Evolutionary conservation across 1,139 yeast species (phyloP), one percentile per base, ranked within the genome.

Genomic region (Taphrina communis): DNA sequence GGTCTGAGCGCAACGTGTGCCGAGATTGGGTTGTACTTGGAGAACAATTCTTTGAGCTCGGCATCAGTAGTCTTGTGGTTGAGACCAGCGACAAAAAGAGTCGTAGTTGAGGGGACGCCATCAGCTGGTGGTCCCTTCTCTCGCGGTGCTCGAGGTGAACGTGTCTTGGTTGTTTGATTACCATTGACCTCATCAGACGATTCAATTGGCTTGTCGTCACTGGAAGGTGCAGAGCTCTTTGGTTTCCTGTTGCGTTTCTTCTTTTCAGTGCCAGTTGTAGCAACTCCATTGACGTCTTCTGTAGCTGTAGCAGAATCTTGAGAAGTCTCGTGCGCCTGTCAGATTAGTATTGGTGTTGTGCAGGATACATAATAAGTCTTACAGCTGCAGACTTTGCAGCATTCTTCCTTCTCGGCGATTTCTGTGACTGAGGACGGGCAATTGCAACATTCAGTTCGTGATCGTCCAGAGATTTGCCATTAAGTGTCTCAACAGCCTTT

Each of bases 81-180:
- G 66, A 87, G 78, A 48, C 80, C 82, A 6, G 83, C 79, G 60
- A 87, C 82, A 73, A 82, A 86, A 17, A 88, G 78, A 0, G 89
- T 85, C 72, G 84, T 84, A 6, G 76, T 74, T 0, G 88, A 82
- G 19, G 78, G 75, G 63, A 60, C 68, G 63, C 74, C 73, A 36
- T 72, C 75, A 41, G 70, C 69, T 53, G 62, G 70, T 12, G 74
- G 71, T 9, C 69, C 72, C 62, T 69, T 71, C 50, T 70, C 63
- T 58, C 68, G 67, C 36, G 71, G 41, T 36, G 68, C 58, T 39
- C 65, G 38, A 21, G 62, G 42, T 12, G 39, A 36, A 21, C 41
- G 38, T 11, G 46, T n/a, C 60, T 41, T 56, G 12, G 42, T 35
- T 35, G 69, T 62, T 19, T 25, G 14, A 21, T 65, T 51, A 39